Percentiles rank a stretch among this genome's conserved stretches.
Conservation (phyloP, 768 basidiomycete species). For the Pulveroboletus sp. region DNA sequence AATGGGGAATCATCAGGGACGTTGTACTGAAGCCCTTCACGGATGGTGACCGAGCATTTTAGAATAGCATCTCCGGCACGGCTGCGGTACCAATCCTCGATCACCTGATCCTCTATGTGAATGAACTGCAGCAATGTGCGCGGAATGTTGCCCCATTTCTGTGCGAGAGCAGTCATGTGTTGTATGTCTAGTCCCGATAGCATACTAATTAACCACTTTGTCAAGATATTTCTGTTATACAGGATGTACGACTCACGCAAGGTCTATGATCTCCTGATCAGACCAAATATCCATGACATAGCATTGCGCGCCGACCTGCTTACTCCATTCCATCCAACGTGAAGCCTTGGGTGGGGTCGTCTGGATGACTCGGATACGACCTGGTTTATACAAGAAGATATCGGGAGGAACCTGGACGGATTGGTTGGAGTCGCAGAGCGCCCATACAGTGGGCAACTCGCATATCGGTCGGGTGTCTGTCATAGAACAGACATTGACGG, state of each 20-base stretch:
- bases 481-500: background rate
- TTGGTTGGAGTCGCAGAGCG: background rate
- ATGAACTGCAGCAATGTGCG: background rate
- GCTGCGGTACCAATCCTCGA: no score
- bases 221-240: background rate
- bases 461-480: background rate
- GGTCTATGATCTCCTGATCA: background rate
- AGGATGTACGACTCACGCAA: background rate
- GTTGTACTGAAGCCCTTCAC: no score
- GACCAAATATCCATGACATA: slow-evolving; percentile 5
- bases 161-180: background rate
- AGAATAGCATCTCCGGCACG: no score
- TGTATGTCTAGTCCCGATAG: background rate
- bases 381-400: background rate
- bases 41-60: no score
- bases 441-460: background rate
- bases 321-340: slow-evolving; percentile 2
- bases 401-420: background rate
- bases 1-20: no score
- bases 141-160: background rate
- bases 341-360: background rate
- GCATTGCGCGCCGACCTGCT: background rate
- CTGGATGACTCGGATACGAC: background rate
- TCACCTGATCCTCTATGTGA: no score
- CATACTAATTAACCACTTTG: background rate